A percentile compares a stretch with the other conserved stretches of the same genome.
phyloP scores from a whole-genome alignment of 2,329 filamentous ascomycete genomes.

The Penicillium concentricum region DNA sequence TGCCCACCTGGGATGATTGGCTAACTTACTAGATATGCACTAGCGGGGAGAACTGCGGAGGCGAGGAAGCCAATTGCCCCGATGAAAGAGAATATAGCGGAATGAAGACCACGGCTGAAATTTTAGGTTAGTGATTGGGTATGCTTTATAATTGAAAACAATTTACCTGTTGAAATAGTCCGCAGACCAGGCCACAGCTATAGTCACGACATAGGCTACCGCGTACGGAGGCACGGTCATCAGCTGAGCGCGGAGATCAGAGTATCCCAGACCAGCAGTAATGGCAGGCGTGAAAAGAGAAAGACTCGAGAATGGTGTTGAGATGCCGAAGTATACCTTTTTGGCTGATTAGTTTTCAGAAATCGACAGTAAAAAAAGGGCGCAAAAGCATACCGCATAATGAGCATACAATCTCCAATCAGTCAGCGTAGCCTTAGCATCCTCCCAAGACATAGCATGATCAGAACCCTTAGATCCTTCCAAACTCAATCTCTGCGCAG shows the following conservation, averaged over 20 bases:
- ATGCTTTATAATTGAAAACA: neutral
- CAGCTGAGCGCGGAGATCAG: conserved; percentile 61
- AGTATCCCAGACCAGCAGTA: conserved; percentile 56
- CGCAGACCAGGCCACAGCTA: conserved; percentile 58
- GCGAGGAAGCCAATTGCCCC: conserved; percentile 60
- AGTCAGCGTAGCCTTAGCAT: conserved; percentile 49
- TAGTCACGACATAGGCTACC: conserved; percentile 55
- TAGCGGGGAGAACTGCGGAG: conserved; percentile 62
- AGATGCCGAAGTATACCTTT: conserved; percentile 51
- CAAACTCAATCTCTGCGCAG: conserved; percentile 40
- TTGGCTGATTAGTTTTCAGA: conserved; percentile 15
- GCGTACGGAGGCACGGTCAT: conserved; percentile 68
- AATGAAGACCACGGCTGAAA: conserved; percentile 50
- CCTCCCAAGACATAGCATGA: conserved; percentile 47
- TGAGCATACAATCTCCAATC: conserved; percentile 55
- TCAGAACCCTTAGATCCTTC: conserved; percentile 42
- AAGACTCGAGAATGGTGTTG: conserved; percentile 58
- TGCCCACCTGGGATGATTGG: neutral
- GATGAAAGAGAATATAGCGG: conserved; percentile 50
- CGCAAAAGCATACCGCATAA: conserved; percentile 44
- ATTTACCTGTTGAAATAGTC: conserved; percentile 50
- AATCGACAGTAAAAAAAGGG: neutral
- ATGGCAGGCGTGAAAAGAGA: conserved; percentile 65
- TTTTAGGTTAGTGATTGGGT: neutral
- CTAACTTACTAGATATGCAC: conserved; percentile 51